These are phyloP conservation scores for Myochromella boudieri DNA, from an alignment of 768 basidiomycete genomes.

Conservation along the genomic window DNA sequence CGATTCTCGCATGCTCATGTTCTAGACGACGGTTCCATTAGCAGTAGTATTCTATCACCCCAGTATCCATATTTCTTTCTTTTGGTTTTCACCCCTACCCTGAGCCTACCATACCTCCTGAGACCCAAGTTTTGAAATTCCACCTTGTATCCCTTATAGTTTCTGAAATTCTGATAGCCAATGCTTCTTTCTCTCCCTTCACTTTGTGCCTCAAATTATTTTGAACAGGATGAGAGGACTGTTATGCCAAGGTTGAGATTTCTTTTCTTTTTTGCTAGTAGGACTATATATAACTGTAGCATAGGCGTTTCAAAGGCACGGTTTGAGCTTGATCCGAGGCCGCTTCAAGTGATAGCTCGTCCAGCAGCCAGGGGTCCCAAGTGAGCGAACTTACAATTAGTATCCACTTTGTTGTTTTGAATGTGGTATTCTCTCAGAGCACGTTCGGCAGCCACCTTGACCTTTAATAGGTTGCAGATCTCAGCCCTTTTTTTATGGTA, in stretches of 20 bases:
- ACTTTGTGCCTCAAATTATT: not conserved
- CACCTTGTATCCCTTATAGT: slow-evolving; percentile 19
- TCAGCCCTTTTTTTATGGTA: too few relatives aligned
- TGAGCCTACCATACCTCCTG: not conserved
- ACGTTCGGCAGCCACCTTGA: slow-evolving; percentile 62
- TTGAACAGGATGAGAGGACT: not conserved
- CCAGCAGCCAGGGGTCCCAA: too few relatives aligned
- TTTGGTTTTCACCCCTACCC: slow-evolving; percentile 4
- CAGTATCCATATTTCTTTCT: slow-evolving; percentile 1
- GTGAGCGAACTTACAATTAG: too few relatives aligned
- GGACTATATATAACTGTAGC: too few relatives aligned
- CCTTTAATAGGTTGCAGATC: slow-evolving; percentile 30
- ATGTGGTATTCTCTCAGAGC: slow-evolving; percentile 60
- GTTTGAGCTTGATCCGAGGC: too few relatives aligned
- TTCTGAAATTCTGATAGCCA: slow-evolving; percentile 18
- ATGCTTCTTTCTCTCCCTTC: slow-evolving; percentile 1
- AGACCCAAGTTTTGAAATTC: not conserved
- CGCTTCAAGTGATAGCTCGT: too few relatives aligned
- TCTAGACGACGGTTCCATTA: slow-evolving; percentile 45
- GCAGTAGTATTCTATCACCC: slow-evolving; percentile 16
- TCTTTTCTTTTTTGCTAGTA: too few relatives aligned
- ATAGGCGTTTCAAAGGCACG: too few relatives aligned
- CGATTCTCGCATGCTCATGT: slow-evolving; percentile 59
- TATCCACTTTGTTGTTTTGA: slow-evolving; percentile 55
- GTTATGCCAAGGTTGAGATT: too few relatives aligned